phyloP scores from a whole-genome alignment of 2,329 filamentous ascomycete genomes.

The Aspergillus sp. region DNA sequence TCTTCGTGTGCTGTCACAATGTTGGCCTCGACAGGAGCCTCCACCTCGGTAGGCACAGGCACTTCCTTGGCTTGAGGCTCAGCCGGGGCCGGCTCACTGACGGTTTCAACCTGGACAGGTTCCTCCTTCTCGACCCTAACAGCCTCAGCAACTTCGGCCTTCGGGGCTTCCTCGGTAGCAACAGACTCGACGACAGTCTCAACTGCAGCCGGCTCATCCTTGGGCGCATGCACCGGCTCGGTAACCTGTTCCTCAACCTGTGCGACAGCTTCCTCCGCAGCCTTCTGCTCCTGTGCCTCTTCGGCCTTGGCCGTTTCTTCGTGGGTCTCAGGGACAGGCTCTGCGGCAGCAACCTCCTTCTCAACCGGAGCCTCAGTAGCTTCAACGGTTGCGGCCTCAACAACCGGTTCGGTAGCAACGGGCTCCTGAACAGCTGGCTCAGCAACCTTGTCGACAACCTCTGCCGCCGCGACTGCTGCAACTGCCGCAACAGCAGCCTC shows the following conservation, averaged over 20 bases:
- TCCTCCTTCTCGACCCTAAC: conserved; percentile 3
- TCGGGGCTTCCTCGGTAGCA: neutral
- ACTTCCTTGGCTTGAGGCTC: neutral
- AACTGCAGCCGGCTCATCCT: conserved; percentile 4
- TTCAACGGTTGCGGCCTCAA: neutral
- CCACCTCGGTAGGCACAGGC: neutral
- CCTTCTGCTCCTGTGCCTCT: neutral
- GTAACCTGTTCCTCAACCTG: conserved; percentile 5
- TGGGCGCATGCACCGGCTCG: conserved; percentile 3
- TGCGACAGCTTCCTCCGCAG: conserved; percentile 6
- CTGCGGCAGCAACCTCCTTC: conserved; percentile 12
- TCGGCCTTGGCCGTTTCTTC: conserved; percentile 8
- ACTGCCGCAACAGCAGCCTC: conserved; percentile 13
- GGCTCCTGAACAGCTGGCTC: conserved; percentile 10
- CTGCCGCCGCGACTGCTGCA: neutral
- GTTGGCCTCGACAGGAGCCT: neutral
- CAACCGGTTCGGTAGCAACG: neutral
- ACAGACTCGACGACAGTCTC: neutral
- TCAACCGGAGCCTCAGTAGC: conserved; percentile 7
- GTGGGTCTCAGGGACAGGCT: neutral
- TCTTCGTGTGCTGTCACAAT: conserved; percentile 7
- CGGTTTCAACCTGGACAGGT: conserved; percentile 3
- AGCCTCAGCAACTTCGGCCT: conserved; percentile 12
- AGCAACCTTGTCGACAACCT: conserved; percentile 14
- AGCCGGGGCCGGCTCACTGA: neutral